Evolutionary conservation across 345 rosid genomes (phyloP).

Genomic region (Populus pruinosa): DNA sequence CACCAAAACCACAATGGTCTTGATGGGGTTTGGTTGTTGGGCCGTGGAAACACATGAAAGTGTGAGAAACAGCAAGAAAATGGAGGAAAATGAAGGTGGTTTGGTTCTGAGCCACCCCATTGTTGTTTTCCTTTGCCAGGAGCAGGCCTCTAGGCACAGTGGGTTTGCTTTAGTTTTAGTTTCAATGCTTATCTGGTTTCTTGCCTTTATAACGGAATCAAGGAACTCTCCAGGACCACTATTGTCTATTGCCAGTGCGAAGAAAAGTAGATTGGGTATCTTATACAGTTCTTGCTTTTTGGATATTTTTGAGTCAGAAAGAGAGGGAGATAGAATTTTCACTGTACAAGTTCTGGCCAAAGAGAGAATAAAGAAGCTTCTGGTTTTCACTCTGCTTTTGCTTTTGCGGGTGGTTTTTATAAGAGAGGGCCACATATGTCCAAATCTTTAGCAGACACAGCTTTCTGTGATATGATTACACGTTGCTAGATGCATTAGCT

Average conservation of each 20-base stretch:
- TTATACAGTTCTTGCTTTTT: background rate
- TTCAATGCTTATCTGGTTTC: background rate
- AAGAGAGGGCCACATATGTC: constrained; percentile 3
- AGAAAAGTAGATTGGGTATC: constrained; percentile 8
- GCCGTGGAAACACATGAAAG: constrained; percentile 41
- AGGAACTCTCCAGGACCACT: background rate
- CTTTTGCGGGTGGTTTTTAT: background rate
- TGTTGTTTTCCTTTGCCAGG: background rate
- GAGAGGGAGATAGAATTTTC: background rate
- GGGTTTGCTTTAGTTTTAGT: background rate
- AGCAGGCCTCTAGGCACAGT: background rate
- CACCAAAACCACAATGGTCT: constrained; percentile 75
- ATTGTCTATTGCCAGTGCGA: background rate
- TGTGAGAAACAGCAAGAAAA: constrained; percentile 44
- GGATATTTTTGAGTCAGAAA: constrained; percentile 6
- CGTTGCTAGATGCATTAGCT: no score
- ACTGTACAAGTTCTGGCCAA: background rate
- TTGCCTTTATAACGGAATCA: background rate
- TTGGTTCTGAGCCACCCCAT: constrained; percentile 36
- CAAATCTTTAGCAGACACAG: constrained; percentile 6
- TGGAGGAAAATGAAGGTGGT: constrained; percentile 25
- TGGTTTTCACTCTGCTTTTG: background rate
- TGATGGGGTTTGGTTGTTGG: constrained; percentile 55
- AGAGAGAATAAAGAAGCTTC: constrained; percentile 19
- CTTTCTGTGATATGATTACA: background rate